Percentiles rank a stretch among this genome's conserved stretches.
Evolutionary conservation across 2,329 filamentous ascomycete species (phyloP).

Genomic region (Myriosclerotinia scirpicola): DNA sequence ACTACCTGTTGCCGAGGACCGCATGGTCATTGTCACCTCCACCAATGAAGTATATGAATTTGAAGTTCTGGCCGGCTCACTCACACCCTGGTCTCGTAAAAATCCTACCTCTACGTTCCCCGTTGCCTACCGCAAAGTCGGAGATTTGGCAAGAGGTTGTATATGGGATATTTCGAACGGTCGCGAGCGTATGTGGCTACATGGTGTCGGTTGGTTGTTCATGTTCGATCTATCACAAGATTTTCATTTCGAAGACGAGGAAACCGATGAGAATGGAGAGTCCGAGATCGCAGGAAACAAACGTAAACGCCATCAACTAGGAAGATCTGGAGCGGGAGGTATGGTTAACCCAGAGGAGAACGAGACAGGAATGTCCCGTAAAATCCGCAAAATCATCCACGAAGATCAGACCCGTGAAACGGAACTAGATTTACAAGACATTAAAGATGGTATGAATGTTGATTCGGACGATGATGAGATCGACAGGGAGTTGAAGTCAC

Average conservation of each 20-base stretch:
- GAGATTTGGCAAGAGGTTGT: constrained; percentile 79
- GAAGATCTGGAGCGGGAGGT: constrained; percentile 55
- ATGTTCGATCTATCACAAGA: constrained; percentile 86
- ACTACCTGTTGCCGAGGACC: constrained; percentile 53
- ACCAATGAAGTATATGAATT: constrained; percentile 74
- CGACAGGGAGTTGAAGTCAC: background rate
- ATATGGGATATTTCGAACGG: constrained; percentile 70
- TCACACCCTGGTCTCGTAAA: constrained; percentile 82
- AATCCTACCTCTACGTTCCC: constrained; percentile 79
- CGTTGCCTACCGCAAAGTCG: constrained; percentile 67
- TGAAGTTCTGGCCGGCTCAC: constrained; percentile 70
- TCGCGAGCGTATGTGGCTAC: constrained; percentile 76
- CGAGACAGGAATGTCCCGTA: constrained; percentile 43
- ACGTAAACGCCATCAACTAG: constrained; percentile 21
- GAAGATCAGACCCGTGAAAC: constrained; percentile 46
- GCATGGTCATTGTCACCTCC: constrained; percentile 61
- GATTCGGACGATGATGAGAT: constrained; percentile 19
- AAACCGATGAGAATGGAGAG: constrained; percentile 31
- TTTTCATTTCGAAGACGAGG: constrained; percentile 36
- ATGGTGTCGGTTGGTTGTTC: constrained; percentile 80
- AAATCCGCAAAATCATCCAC: constrained; percentile 42
- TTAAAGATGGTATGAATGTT: constrained; percentile 5
- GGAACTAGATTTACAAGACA: constrained; percentile 11
- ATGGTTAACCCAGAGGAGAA: constrained; percentile 42
- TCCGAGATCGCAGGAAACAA: background rate